A percentile compares a stretch with the other conserved stretches of the same genome.
These are phyloP conservation scores for Tetracentron sinense DNA, from an alignment of 164 flowering plant species.

Conservation along the genomic window DNA sequence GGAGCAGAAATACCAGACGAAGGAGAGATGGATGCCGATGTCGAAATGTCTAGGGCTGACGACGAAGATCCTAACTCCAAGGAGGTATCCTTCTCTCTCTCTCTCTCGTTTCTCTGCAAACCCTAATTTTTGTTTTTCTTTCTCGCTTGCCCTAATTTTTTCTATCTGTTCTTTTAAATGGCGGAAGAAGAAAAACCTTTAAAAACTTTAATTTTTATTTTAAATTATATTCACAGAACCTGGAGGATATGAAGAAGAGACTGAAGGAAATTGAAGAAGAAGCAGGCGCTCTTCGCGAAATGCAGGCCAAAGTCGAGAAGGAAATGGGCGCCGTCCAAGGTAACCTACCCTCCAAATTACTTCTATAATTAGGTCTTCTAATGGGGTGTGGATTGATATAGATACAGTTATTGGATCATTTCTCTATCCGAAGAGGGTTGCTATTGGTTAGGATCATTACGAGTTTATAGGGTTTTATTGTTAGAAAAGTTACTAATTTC, in stretches of 20 bases:
- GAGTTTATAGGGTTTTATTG: no score
- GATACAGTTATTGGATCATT: no score
- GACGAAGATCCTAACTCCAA: constrained; percentile 35
- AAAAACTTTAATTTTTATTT: neutral
- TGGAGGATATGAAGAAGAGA: neutral
- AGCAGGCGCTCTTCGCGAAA: no score
- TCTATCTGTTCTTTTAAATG: neutral
- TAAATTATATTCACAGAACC: neutral
- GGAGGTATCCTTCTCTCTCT: constrained; percentile 13
- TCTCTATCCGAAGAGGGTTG: no score
- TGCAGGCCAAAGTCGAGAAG: no score
- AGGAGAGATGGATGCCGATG: constrained; percentile 44
- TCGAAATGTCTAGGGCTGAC: constrained; percentile 29
- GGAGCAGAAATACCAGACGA: constrained; percentile 57
- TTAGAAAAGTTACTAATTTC: no score
- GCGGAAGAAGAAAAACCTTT: neutral
- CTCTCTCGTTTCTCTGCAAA: neutral
- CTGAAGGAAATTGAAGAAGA: no score
- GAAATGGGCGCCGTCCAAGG: no score
- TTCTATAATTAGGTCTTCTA: no score
- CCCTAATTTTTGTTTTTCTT: neutral
- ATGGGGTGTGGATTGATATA: no score
- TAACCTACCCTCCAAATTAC: no score
- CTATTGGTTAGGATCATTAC: no score
- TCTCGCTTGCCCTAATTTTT: neutral